Percentiles rank a stretch among this genome's conserved stretches.
Conservation (phyloP, 768 basidiomycete species). For the Lyophyllum shimeji region DNA sequence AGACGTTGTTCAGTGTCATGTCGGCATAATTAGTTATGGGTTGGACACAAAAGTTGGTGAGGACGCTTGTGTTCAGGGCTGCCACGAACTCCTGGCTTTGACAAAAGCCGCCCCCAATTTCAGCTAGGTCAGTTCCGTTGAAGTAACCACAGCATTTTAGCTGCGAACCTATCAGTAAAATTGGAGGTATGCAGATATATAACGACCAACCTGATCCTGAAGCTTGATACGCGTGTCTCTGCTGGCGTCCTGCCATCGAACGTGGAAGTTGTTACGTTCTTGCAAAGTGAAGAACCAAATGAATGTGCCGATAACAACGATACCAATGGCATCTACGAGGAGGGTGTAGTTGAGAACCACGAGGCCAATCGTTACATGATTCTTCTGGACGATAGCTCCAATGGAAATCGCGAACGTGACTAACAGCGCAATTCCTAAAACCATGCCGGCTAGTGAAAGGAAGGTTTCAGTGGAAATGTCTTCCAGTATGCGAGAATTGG, state of each 20-base stretch:
- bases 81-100: conserved; percentile 39
- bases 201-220: conserved; percentile 66
- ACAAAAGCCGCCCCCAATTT: conserved; percentile 66
- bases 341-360: conserved; percentile 77
- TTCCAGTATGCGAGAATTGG: background rate
- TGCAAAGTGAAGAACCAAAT: conserved; percentile 83
- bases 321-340: conserved; percentile 58
- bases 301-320: conserved; percentile 65
- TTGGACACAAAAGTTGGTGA: conserved; percentile 68
- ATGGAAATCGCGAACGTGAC: conserved; percentile 72
- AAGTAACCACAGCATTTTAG: conserved; percentile 88
- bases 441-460: conserved; percentile 57
- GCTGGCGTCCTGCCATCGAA: conserved; percentile 49
- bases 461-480: conserved; percentile 4
- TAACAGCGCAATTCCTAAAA: conserved; percentile 66
- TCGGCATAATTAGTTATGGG: conserved; percentile 69
- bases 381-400: conserved; percentile 66
- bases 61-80: conserved; percentile 36
- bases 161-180: conserved; percentile 35
- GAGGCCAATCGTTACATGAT: conserved; percentile 68
- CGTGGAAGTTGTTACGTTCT: conserved; percentile 67
- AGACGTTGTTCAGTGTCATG: conserved; percentile 72
- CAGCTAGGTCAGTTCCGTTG: conserved; percentile 56
- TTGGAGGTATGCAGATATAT: background rate
- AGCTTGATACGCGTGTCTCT: conserved; percentile 49